Evolutionary conservation across 2,329 filamentous ascomycete genomes (phyloP), one percentile per base, ranked within the genome.

Genomic region (Ophiostoma angusticollis): DNA sequence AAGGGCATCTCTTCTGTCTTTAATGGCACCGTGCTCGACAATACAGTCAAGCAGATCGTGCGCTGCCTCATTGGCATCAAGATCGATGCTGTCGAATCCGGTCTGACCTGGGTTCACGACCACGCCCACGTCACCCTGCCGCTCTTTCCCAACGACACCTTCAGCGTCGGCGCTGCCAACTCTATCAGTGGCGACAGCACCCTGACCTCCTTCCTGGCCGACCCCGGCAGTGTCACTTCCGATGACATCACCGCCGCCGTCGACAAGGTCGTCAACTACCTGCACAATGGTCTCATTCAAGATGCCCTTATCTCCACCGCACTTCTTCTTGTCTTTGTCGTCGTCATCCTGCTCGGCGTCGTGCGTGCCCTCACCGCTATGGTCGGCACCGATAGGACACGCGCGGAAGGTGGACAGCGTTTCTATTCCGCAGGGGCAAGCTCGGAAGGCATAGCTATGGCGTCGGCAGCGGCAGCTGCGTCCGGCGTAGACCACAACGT

Each of bases 71-170:
- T 96, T 47, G 76, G 80, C 7, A 68, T 93, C 53, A 96, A 96
- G 64, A 70, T 96, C 46, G 76, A 83, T 48, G 73, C 78, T 17
- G 75, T 98, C 47, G 76, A 96, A 57, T 80, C 82, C 53, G 91
- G 82, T 11, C 68, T 96, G n/a, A 93, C 84, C 1, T 98, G 89
- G 89, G 82, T 94, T 9, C 74, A 83, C 51, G 80, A 96, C 49
- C 66, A 96, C 55, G 85, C 91, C 4, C 74, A 91, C 45, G 71
- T 98, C 50, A 65, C 74, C 43, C 80, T 98, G 50, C 91, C 91
- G 0, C 60, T 73, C 38, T 77, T 96, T 44, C 67, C 74, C 19
- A 80, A 84, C 50, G 72, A 94, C 55, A 83, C 82, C 1, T 93
- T 96, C 61, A 89, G 84, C 42, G 63, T 79, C 38, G 86, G 87